Evolutionary conservation across 2,329 filamentous ascomycete genomes (phyloP).

Genomic region (Nemania serpens): DNA sequence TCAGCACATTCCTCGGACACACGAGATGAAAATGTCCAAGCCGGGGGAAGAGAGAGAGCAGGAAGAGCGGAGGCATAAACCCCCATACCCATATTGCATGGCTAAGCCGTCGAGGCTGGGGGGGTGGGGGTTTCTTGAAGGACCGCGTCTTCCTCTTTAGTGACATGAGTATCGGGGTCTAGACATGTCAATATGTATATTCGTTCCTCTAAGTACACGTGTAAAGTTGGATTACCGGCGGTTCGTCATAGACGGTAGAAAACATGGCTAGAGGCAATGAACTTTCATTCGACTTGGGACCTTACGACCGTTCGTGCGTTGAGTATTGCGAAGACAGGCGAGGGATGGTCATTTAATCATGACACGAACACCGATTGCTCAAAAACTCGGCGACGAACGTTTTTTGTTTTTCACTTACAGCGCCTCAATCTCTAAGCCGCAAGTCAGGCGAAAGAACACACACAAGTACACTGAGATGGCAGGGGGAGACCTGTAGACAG

Average conservation of each 20-base stretch:
- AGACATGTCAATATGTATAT: conserved; percentile 9
- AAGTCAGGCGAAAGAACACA: not conserved
- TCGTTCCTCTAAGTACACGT: conserved; percentile 6
- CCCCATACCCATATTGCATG: no score
- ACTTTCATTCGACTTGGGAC: conserved; percentile 8
- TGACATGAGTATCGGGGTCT: conserved; percentile 1
- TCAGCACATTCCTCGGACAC: conserved; percentile 29
- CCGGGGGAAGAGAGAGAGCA: not conserved
- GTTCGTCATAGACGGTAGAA: conserved; percentile 20
- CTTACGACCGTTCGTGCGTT: not conserved
- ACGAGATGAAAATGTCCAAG: not conserved
- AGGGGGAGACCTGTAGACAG: no score
- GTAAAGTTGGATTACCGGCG: conserved; percentile 2
- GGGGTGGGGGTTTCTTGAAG: not conserved
- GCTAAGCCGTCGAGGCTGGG: not conserved
- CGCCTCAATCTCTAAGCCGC: conserved; percentile 77
- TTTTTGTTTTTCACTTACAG: conserved; percentile 66
- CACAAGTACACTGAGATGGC: no score
- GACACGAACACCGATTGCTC: not conserved
- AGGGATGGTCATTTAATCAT: not conserved
- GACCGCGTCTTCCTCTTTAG: conserved; percentile 9
- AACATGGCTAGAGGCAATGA: conserved; percentile 4
- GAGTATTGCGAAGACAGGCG: not conserved
- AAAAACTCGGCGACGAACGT: not conserved
- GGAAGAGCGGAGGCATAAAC: not conserved